Conservation (phyloP, 1,284 basidiomycete genomes). For the Sporisorium iseilematis-ciliati region DNA sequence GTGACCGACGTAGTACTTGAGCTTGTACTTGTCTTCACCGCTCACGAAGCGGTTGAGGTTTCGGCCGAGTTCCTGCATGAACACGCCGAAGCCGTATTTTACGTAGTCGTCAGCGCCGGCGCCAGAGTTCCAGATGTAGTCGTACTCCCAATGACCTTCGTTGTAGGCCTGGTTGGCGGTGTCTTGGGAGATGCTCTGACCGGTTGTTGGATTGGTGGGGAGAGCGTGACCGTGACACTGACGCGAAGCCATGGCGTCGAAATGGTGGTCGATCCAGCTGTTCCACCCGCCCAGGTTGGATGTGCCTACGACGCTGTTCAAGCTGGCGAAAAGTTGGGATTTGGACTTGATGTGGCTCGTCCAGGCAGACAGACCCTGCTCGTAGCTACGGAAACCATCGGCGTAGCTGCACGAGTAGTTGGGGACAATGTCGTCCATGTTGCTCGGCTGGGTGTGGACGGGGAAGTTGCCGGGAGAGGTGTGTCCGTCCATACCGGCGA, state of each 20-base stretch:
- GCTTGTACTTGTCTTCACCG: conserved; percentile 31
- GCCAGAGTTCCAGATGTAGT: conserved; percentile 60
- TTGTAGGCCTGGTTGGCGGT: conserved; percentile 51
- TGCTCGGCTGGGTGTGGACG: conserved; percentile 66
- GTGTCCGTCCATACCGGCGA: conserved; percentile 73
- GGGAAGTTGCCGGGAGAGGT: conserved; percentile 28
- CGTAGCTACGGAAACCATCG: conserved; percentile 71
- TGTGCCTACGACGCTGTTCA: conserved; percentile 73
- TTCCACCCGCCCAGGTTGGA: conserved; percentile 72
- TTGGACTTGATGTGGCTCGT: conserved; percentile 73
- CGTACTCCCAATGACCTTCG: conserved; percentile 59
- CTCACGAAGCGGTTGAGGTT: conserved; percentile 23
- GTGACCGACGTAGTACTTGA: conserved; percentile 55
- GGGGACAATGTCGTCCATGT: conserved; percentile 73
- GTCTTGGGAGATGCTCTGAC: conserved; percentile 30
- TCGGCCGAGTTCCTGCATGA: conserved; percentile 42
- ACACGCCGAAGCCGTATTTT: conserved; percentile 51
- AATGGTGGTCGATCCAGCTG: conserved; percentile 72
- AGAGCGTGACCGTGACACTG: conserved; percentile 55
- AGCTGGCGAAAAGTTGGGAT: conserved; percentile 71
- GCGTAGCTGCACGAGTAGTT: conserved; percentile 74
- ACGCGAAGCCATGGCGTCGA: conserved; percentile 51
- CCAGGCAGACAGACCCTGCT: conserved; percentile 70
- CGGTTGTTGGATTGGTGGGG: conserved; percentile 35
- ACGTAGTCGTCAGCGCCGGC: conserved; percentile 53